phyloP scores from a whole-genome alignment of 257 asterid genomes.

The Nyctanthes arbortristis region DNA sequence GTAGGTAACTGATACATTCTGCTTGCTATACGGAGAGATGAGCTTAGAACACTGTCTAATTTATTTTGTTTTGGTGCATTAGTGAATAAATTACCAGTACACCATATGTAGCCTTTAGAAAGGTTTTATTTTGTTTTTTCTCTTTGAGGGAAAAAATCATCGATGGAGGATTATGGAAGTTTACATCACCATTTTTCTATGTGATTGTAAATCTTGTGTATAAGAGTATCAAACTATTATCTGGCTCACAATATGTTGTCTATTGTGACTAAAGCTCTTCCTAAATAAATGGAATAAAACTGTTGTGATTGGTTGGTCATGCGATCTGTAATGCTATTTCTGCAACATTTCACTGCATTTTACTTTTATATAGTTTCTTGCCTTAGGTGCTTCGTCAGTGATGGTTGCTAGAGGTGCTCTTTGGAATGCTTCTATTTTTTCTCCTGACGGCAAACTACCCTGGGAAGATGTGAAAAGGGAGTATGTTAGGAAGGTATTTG shows the following conservation, averaged over 20 bases:
- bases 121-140: neutral
- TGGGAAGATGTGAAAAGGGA: conserved; percentile 80
- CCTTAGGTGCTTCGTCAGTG: conserved; percentile 84
- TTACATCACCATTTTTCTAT: conserved; percentile 3
- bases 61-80: neutral
- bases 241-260: conserved; percentile 9
- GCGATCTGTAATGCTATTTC: conserved; percentile 1
- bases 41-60: neutral
- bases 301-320: conserved; percentile 3
- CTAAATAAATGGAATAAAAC: neutral
- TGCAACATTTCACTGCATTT: neutral
- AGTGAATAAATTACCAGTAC: neutral
- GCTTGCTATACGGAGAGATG: neutral
- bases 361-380: conserved; percentile 1
- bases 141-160: neutral
- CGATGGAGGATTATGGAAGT: neutral
- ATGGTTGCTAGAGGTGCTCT: conserved; percentile 99
- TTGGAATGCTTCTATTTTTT: conserved; percentile 94
- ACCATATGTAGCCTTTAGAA: neutral
- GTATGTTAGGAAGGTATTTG: conserved; percentile 76
- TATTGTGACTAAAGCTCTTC: conserved; percentile 9
- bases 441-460: conserved; percentile 69
- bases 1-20: neutral
- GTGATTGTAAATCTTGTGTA: conserved; percentile 14
- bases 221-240: conserved; percentile 1